Base-by-base conservation (phyloP, 2,329 filamentous ascomycete species). In the Cladosporium sp. region DNA sequence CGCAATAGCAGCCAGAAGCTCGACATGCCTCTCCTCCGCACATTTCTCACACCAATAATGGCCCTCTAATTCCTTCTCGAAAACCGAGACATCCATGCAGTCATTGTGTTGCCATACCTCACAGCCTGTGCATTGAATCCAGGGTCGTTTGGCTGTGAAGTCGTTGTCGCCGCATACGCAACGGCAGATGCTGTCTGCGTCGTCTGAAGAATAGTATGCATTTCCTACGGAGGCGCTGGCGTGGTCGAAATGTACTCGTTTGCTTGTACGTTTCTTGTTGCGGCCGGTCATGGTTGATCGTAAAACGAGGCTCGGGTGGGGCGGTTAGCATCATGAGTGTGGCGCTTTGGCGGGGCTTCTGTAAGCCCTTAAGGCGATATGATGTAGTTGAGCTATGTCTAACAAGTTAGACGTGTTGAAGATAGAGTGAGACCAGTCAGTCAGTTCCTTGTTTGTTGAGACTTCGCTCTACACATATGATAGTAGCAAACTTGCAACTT, bases 101-200 rank as follows among this genome's bases (percentile, higher is more conserved):
- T 95, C 85, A 64, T 96, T 96, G 71, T 99, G 93, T 71, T 99
- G 93, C 93, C 93, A 99, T 36, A 86, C 91, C 43, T 82, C 83
- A 70, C 93, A 99, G 40, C 81, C 82, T 69, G 97, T 93, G 73
- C 93, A 99, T 55, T 88, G 89, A 63, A 99, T 96, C 91, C 95
- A 97, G 47, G 90, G 84, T 61, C 93, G 85, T 58, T 87, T 88
- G 11, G 88, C 85, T 60, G 95, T 88, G 60, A 92, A 88, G 54
- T 91, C 87, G 58, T 90, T 86, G 40, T 88, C 88, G 59, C 93
- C 92, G 65, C 93, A 99, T 42, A 96, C 87, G 69, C 92, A 99
- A 59, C 93, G 86, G 58, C 96, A 95, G 44, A 82, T 72, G 44
- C 75, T 77, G 56, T 79, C 76, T 36, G 66, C 68, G 22, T 69